phyloP scores from a whole-genome alignment of 352 stramenopile species.

The Pythium dissotocum region DNA sequence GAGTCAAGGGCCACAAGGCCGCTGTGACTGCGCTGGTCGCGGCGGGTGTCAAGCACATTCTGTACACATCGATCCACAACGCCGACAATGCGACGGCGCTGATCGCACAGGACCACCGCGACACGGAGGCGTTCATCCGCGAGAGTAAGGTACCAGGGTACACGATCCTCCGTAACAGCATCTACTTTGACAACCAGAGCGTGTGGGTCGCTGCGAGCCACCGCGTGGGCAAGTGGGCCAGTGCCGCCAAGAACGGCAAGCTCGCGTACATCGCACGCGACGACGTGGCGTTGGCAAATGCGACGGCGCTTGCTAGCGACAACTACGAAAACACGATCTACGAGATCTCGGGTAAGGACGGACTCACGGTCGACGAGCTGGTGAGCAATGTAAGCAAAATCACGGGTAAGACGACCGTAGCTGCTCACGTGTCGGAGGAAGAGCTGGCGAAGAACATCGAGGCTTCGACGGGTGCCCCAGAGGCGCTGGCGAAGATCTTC shows the following conservation, averaged over 20 bases:
- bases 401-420: not conserved
- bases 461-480: too few relatives aligned
- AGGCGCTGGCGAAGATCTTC: too few relatives aligned
- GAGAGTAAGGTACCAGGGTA: slow-evolving; percentile 19
- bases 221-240: slow-evolving; percentile 15
- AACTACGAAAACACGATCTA: slow-evolving; percentile 18
- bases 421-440: slow-evolving; percentile 10
- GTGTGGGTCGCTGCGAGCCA: not conserved
- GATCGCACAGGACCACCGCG: slow-evolving; percentile 7
- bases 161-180: slow-evolving; percentile 24
- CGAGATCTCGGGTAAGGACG: slow-evolving; percentile 6
- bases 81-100: slow-evolving; percentile 12
- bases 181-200: slow-evolving; percentile 26
- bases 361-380: slow-evolving; percentile 13
- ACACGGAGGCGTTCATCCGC: slow-evolving; percentile 18
- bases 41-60: slow-evolving; percentile 26
- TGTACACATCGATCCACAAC: slow-evolving; percentile 26
- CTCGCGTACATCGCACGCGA: slow-evolving; percentile 5
- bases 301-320: slow-evolving; percentile 10
- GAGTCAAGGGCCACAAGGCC: not conserved
- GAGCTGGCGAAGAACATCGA: too few relatives aligned
- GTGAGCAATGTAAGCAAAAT: not conserved
- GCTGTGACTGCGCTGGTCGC: slow-evolving; percentile 17
- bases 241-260: slow-evolving; percentile 3
- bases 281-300: slow-evolving; percentile 15